phyloP scores from a whole-genome alignment of 306 rosid genomes.

The Purshia tridentata region DNA sequence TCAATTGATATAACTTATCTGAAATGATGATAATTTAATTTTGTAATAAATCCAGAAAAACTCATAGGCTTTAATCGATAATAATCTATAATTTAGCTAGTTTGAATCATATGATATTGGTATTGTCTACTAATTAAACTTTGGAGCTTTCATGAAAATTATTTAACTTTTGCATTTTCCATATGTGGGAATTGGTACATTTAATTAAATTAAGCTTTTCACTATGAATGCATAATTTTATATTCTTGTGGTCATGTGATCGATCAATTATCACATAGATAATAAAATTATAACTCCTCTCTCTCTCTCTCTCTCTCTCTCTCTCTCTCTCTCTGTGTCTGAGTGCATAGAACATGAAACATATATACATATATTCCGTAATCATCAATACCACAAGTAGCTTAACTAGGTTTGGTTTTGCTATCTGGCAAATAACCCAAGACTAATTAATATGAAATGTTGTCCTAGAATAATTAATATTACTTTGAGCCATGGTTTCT shows the following conservation, averaged over 20 bases:
- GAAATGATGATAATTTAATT: background rate
- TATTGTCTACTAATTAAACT: background rate
- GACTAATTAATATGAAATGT: too few species aligned
- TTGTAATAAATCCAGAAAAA: background rate
- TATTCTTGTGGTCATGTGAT: constrained; percentile 5
- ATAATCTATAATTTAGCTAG: background rate
- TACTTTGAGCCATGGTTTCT: too few species aligned
- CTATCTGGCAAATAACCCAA: too few species aligned
- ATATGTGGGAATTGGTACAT: background rate
- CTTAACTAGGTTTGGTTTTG: too few species aligned
- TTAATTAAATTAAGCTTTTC: background rate
- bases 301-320: background rate
- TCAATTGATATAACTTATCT: background rate
- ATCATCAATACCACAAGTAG: too few species aligned
- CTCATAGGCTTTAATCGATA: background rate
- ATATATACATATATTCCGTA: too few species aligned
- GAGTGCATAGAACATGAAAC: too few species aligned
- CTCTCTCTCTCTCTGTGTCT: background rate
- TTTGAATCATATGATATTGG: background rate
- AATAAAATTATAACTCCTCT: background rate
- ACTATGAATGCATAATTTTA: background rate
- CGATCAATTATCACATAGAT: background rate
- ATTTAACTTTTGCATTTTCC: background rate
- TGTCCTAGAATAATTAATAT: too few species aligned
- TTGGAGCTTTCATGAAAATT: background rate